A percentile compares a stretch with the other conserved stretches of the same genome.
Conservation (phyloP, 495 filamentous ascomycete species). For the Hypoxylon fuscum region DNA sequence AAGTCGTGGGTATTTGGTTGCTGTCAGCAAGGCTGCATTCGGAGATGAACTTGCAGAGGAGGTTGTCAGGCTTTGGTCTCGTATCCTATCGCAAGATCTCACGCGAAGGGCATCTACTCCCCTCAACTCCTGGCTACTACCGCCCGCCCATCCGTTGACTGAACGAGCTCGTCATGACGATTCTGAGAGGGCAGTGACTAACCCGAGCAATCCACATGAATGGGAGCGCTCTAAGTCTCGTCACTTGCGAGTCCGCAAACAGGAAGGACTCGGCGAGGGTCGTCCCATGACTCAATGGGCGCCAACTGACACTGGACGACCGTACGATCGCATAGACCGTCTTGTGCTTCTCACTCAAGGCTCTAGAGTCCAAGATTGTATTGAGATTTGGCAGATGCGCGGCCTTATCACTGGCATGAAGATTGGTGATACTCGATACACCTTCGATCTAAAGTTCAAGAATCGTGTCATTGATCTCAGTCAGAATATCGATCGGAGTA, state of each 20-base stretch:
- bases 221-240: constrained; percentile 68
- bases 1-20: constrained; percentile 75
- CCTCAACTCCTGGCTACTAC: constrained; percentile 68
- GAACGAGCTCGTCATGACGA: constrained; percentile 56
- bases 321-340: constrained; percentile 64
- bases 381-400: constrained; percentile 70
- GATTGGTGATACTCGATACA: neutral
- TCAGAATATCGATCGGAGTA: constrained; percentile 74
- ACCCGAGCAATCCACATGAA: constrained; percentile 45
- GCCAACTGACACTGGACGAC: constrained; percentile 57
- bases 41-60: constrained; percentile 3
- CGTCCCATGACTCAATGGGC: constrained; percentile 67
- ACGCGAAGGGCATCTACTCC: constrained; percentile 69
- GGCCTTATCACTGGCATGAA: constrained; percentile 43
- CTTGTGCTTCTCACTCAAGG: constrained; percentile 48
- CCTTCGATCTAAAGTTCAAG: constrained; percentile 71
- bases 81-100: constrained; percentile 54
- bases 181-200: constrained; percentile 44
- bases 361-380: constrained; percentile 71
- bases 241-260: constrained; percentile 62
- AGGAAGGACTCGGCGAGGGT: constrained; percentile 57
- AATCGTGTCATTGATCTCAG: constrained; percentile 71
- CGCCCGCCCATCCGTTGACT: constrained; percentile 65
- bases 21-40: constrained; percentile 58
- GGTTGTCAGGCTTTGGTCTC: constrained; percentile 31